Evolutionary conservation across 768 basidiomycete species (phyloP), one percentile per base, ranked within the genome.

Genomic region (Cubamyces sp.): DNA sequence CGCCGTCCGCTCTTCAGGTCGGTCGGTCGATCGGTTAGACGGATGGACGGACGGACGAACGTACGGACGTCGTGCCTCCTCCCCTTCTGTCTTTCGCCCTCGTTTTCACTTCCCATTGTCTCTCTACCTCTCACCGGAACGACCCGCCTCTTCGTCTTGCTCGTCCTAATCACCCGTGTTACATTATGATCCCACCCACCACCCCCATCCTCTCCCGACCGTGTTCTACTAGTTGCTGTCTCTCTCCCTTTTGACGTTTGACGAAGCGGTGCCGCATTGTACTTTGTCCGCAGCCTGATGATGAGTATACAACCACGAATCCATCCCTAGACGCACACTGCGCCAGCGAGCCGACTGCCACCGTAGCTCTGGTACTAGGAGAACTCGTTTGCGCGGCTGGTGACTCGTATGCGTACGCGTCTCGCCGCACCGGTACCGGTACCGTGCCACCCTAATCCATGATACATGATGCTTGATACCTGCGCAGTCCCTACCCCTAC

Each of bases 161-260:
- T 59, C 50, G 54, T 11, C 41, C 61, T 64, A 52, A 62, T 64
- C 19, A 64, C 57, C 60, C 67, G 64, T 66, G 61, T 69, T 69
- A 69, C 54, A 62, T 61, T 71, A 65, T 41, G 59, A 66, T 59
- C 42, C 64, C 34, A 25, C 30, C 56, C 26, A 41, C 51, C 56
- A 54, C 54, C 40, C 56, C 56, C 21, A 55, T 43, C 52, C 15
- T 12, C 47, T 56, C 34, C n/a, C 28, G 18, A n/a, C 61, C 55
- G 43, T 70, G 70, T 71, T 64, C 67, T 69, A 66, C 58, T 71
- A 71, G 63, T 59, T 68, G 39, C 63, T 21, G 23, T 18, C 37
- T 47, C 56, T 49, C 47, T 21, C 42, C 14, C 47, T 11, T 26
- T 30, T 30, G 8, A 50, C 42, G 42, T 41, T 42, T 26, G 39